Base-by-base conservation (phyloP, 169 alveolate genomes). In the Babesia divergens region DNA sequence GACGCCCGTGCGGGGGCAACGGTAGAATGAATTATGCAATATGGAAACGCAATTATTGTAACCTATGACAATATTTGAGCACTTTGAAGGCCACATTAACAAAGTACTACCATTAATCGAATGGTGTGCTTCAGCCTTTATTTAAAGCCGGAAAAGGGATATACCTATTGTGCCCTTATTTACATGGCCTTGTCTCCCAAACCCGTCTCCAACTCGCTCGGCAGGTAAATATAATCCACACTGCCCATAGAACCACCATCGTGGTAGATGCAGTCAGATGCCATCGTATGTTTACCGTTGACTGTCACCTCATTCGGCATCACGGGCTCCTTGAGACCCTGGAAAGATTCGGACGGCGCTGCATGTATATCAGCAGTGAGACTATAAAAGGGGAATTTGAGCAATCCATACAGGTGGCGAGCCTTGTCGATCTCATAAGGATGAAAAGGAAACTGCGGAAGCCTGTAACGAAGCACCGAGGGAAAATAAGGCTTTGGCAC, bases 401-500 rank as follows among this genome's bases (percentile, higher is more conserved):
- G 72, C 35, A 80, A 65, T 22, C 84, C 83, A 28, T 68, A 69
- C 18, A 80, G 58, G 43, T 80, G 80, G 18, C 88, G n/a, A 9
- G 84, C 55, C 46, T 80, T 80, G 24, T 80, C 70, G 37, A 80
- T 69, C 24, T 80, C 88, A 11, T 43, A 13, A 8, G 75, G 83
- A 29, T 43, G 26, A 37, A 80, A 80, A 32, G 88, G 88, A 60
- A 44, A 80, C 32, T 80, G 88, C 66, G 56, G 44, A 65, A 70
- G 50, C 46, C 32, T 34, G 40, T 80, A 29, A 28, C 83, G 58
- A 20, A 80, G 64, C 49, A 80, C 77, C 1, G 88, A 80, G 28
- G 88, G 88, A 42, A 64, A 80, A 51, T 80, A 62, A 1, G 88
- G 88, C 59, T 49, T 68, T 9, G 88, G 88, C 44, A 80, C 88